Evolutionary conservation across 2,329 filamentous ascomycete species (phyloP).

Genomic region (Allantophomopsis cytisporea): DNA sequence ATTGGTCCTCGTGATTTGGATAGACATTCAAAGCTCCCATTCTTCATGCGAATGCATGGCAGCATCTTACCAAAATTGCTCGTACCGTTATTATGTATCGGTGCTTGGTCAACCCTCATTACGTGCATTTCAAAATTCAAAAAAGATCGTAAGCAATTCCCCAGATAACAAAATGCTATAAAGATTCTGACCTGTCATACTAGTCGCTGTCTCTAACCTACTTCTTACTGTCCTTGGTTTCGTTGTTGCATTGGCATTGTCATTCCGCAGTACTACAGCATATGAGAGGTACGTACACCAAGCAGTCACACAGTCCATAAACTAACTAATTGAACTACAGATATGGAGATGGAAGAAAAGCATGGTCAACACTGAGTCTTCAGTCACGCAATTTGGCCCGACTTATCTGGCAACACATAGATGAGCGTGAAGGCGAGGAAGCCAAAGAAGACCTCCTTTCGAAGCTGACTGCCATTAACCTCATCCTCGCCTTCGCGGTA

Average conservation of each 20-base stretch:
- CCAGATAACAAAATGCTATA: background rate
- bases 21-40: constrained; percentile 64
- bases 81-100: constrained; percentile 49
- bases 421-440: constrained; percentile 40
- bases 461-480: constrained; percentile 56
- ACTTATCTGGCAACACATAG: constrained; percentile 69
- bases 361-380: constrained; percentile 45
- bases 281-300: constrained; percentile 43
- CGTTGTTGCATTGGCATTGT: constrained; percentile 66
- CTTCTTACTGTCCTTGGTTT: constrained; percentile 70
- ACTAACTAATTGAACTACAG: constrained; percentile 9
- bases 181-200: background rate
- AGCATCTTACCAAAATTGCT: constrained; percentile 65
- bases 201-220: constrained; percentile 46
- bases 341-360: constrained; percentile 49
- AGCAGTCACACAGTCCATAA: background rate
- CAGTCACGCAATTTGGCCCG: constrained; percentile 58
- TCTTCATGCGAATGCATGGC: constrained; percentile 63
- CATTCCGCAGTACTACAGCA: constrained; percentile 63
- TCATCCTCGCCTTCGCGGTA: constrained; percentile 65
- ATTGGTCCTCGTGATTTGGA: constrained; percentile 53
- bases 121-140: constrained; percentile 37
- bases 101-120: constrained; percentile 51
- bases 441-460: constrained; percentile 54
- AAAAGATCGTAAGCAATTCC: constrained; percentile 11